phyloP scores from a whole-genome alignment of 1,284 basidiomycete species.

The Pseudozyma pruni region DNA sequence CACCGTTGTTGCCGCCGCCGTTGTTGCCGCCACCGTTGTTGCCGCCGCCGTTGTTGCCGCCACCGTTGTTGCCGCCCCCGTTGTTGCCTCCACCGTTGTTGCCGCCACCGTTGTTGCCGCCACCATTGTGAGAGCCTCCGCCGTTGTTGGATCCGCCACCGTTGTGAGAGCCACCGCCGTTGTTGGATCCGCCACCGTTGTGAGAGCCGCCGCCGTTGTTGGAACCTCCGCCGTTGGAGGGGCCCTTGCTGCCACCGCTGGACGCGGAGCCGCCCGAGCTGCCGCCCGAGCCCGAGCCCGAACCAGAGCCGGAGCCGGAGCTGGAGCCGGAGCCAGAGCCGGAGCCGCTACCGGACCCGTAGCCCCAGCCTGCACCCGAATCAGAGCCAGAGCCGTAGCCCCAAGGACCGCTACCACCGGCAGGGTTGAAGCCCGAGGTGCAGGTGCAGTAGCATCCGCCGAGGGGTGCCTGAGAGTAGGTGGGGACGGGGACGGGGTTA shows the following conservation, averaged over 20 bases:
- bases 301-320: constrained; percentile 16
- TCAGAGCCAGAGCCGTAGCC: constrained; percentile 5
- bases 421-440: constrained; percentile 18
- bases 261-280: constrained; percentile 5
- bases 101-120: not conserved
- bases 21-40: not conserved
- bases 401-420: constrained; percentile 7
- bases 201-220: not conserved
- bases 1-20: not conserved
- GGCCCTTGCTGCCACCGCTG: not conserved
- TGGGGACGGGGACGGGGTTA: constrained; percentile 33
- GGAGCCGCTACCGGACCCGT: constrained; percentile 10
- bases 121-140: constrained; percentile 2
- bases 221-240: constrained; percentile 1
- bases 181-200: not conserved
- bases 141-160: constrained; percentile 2
- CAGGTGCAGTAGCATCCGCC: constrained; percentile 41
- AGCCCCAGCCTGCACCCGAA: constrained; percentile 8
- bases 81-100: constrained; percentile 3
- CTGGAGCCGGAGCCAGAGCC: constrained; percentile 13
- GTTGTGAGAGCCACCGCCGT: not conserved
- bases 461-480: constrained; percentile 34
- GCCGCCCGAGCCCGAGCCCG: constrained; percentile 10
- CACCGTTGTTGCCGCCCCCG: not conserved
- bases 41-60: not conserved